Conservation (phyloP, 441 rosid species). For the Pelargonium australe region DNA sequence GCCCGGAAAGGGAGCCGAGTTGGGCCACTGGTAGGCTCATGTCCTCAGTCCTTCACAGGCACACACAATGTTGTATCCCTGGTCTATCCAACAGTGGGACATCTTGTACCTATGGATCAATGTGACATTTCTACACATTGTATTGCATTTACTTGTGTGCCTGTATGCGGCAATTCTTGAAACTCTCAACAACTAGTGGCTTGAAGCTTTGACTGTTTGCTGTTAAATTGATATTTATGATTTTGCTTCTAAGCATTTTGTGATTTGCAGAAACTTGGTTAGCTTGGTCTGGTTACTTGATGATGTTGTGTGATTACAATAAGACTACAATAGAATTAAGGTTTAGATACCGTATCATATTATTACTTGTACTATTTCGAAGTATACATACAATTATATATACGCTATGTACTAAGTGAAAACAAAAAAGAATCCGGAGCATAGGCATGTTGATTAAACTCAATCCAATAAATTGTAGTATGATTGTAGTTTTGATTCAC, state of each 20-base stretch:
- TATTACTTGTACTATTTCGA: constrained; percentile 33
- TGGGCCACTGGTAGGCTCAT: constrained; percentile 30
- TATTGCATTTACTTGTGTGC: background rate
- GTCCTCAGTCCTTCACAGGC: constrained; percentile 20
- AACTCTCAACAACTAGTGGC: background rate
- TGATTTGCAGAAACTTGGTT: too few species aligned
- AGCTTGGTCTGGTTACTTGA: too few species aligned
- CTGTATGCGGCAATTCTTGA: too few species aligned
- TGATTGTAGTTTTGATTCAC: constrained; percentile 27
- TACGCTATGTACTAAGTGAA: constrained; percentile 28
- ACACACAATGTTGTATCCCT: constrained; percentile 20
- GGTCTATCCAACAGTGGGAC: constrained; percentile 28
- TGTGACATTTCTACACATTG: constrained; percentile 1
- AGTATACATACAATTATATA: constrained; percentile 36
- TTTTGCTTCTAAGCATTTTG: too few species aligned
- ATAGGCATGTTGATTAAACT: constrained; percentile 16
- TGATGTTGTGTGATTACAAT: background rate
- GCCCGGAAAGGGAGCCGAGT: constrained; percentile 21
- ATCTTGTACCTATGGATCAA: constrained; percentile 21
- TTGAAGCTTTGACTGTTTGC: background rate
- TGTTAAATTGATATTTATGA: too few species aligned
- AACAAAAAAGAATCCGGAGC: constrained; percentile 32
- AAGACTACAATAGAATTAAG: constrained; percentile 14
- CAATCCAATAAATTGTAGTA: constrained; percentile 23
- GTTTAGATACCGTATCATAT: constrained; percentile 16